Percentiles rank a stretch among this genome's conserved stretches.
These are phyloP conservation scores for Asterella californica DNA, from an alignment of 225 moss, liverwort and hornwort species.

Conservation along the genomic window DNA sequence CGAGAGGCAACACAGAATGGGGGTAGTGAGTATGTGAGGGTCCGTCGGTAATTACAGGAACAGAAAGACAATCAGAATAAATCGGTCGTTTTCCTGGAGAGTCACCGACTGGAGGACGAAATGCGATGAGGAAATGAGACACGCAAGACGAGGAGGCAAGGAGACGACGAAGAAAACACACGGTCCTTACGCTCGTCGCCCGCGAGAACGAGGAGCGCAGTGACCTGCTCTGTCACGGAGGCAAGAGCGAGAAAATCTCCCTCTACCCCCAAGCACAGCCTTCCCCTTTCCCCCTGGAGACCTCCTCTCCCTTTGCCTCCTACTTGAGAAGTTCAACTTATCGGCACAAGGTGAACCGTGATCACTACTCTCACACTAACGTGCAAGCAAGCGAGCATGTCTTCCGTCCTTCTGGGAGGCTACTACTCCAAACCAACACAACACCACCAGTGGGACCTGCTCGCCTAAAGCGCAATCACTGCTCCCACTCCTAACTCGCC, in stretches of 20 bases:
- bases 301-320: not conserved
- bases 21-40: not conserved
- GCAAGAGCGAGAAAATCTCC: not conserved
- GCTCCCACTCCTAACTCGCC: not conserved
- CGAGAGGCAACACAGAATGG: too few species aligned
- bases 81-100: not conserved
- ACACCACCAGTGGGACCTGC: not conserved
- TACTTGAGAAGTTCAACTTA: not conserved
- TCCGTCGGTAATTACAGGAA: not conserved
- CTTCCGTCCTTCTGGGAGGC: not conserved
- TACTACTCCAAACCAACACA: not conserved
- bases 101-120: too few species aligned
- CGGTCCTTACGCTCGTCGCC: constrained; percentile 2
- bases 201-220: not conserved
- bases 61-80: not conserved
- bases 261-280: not conserved
- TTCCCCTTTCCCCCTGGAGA: not conserved
- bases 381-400: constrained; percentile 2
- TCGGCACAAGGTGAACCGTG: not conserved
- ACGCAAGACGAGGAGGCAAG: not conserved
- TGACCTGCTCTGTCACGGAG: not conserved
- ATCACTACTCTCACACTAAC: not conserved
- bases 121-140: not conserved
- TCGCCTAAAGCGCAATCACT: not conserved
- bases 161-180: not conserved